A percentile compares a stretch with the other conserved stretches of the same genome.
These are phyloP conservation scores for Saccharomyces mikatae DNA, from an alignment of 805 yeast species.

Conservation along the genomic window DNA sequence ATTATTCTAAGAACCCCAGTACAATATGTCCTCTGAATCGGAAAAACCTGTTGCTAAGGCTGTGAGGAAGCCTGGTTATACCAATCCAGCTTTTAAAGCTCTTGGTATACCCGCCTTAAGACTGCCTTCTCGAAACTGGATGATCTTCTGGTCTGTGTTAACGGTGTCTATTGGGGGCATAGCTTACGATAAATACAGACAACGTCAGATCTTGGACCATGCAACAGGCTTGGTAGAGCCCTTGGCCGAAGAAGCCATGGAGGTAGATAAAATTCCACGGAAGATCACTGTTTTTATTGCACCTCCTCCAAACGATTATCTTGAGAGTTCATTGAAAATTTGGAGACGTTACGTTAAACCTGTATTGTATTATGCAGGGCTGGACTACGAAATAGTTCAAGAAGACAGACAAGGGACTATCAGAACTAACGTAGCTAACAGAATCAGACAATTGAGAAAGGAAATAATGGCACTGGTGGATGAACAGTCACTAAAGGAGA, in stretches of 20 bases:
- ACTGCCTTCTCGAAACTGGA: slow-evolving; percentile 89
- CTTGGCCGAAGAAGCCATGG: slow-evolving; percentile 42
- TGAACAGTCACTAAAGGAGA: neutral
- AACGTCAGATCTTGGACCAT: slow-evolving; percentile 51
- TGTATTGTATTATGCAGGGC: slow-evolving; percentile 68
- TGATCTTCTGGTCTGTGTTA: slow-evolving; percentile 72
- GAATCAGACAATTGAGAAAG: slow-evolving; percentile 62
- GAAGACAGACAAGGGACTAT: slow-evolving; percentile 87
- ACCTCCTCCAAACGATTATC: slow-evolving; percentile 93
- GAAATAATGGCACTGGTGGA: slow-evolving; percentile 25
- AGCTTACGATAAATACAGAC: slow-evolving; percentile 70
- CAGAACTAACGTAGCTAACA: slow-evolving; percentile 71
- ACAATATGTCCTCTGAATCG: neutral
- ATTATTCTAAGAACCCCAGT: neutral
- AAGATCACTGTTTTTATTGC: slow-evolving; percentile 77
- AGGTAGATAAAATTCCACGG: slow-evolving; percentile 52
- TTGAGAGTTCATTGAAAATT: slow-evolving; percentile 63
- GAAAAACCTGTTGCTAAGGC: neutral
- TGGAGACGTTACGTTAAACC: slow-evolving; percentile 83
- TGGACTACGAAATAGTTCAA: slow-evolving; percentile 71
- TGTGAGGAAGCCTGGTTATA: neutral
- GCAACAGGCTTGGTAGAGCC: slow-evolving; percentile 56
- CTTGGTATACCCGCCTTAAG: slow-evolving; percentile 76
- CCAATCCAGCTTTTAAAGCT: slow-evolving; percentile 62
- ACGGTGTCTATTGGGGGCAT: slow-evolving; percentile 65